Percentiles rank a stretch among this genome's conserved stretches.
Evolutionary conservation across 2,329 filamentous ascomycete genomes (phyloP).

Genomic region (Furcasterigmium furcatum): DNA sequence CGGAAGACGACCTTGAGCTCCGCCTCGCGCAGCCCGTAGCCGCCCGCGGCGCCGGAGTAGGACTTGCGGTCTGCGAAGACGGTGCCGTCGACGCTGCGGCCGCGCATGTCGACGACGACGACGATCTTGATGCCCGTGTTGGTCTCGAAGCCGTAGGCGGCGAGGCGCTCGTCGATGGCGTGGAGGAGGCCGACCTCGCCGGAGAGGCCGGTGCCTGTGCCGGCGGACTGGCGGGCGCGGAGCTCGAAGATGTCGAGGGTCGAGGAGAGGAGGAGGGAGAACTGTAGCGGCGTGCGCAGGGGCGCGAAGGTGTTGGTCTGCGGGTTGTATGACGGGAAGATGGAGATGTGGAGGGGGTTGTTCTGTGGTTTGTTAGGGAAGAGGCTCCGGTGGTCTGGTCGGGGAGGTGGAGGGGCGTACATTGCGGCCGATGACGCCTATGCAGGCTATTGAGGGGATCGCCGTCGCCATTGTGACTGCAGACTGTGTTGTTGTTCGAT

Average conservation of each 20-base stretch:
- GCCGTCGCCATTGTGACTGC: constrained; percentile 48
- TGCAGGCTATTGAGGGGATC: constrained; percentile 82
- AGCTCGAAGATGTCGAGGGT: constrained; percentile 93
- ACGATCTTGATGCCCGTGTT: constrained; percentile 93
- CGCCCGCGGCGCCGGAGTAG: constrained; percentile 26
- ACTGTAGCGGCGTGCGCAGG: constrained; percentile 76
- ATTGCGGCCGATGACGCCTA: constrained; percentile 91
- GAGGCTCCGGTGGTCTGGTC: constrained; percentile 2
- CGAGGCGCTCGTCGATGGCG: constrained; percentile 87
- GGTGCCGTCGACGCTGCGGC: constrained; percentile 46
- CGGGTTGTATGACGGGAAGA: constrained; percentile 74
- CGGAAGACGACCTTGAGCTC: constrained; percentile 89
- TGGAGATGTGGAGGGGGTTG: constrained; percentile 89
- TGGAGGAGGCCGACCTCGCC: constrained; percentile 91
- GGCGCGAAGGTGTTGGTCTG: constrained; percentile 48
- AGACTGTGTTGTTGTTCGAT: too few relatives aligned
- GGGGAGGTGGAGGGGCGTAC: constrained; percentile 43
- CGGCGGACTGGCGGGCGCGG: constrained; percentile 67
- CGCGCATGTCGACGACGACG: constrained; percentile 87
- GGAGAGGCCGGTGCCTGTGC: constrained; percentile 46
- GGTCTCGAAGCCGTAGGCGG: constrained; percentile 93
- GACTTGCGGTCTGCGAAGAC: constrained; percentile 5
- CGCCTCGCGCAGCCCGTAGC: constrained; percentile 73
- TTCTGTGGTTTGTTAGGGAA: constrained; percentile 57
- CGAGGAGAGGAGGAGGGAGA: constrained; percentile 85